phyloP scores from a whole-genome alignment of 495 filamentous ascomycete genomes.

The Hyaloscypha bicolor region DNA sequence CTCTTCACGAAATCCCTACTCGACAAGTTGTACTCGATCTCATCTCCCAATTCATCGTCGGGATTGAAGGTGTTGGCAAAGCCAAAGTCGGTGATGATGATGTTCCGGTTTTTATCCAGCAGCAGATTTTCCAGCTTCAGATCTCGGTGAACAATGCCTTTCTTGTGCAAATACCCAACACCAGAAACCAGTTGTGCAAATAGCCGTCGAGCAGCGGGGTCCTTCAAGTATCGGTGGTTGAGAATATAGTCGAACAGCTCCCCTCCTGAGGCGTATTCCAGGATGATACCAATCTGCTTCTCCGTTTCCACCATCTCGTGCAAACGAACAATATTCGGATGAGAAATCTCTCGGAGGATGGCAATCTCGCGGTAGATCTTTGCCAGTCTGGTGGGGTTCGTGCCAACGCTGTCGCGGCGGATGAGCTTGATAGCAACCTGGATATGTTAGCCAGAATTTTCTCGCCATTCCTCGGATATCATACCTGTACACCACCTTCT shows the following conservation, averaged over 20 bases:
- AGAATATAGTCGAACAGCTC: constrained; percentile 99
- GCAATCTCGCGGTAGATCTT: constrained; percentile 98
- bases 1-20: constrained; percentile 85
- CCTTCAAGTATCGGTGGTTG: constrained; percentile 94
- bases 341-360: constrained; percentile 82
- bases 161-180: constrained; percentile 98
- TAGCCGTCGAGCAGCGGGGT: constrained; percentile 82
- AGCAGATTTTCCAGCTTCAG: constrained; percentile 96
- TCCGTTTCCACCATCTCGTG: constrained; percentile 99
- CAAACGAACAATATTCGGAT: constrained; percentile 95
- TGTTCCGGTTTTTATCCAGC: constrained; percentile 94
- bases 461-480: constrained; percentile 20
- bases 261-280: constrained; percentile 97
- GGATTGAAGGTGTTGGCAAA: constrained; percentile 98
- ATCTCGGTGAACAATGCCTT: constrained; percentile 97
- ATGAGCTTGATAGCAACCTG: constrained; percentile 99
- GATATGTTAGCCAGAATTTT: constrained; percentile 18
- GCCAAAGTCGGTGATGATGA: constrained; percentile 99
- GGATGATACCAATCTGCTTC: constrained; percentile 93
- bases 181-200: constrained; percentile 97
- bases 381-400: constrained; percentile 82
- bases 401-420: constrained; percentile 81
- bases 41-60: constrained; percentile 81
- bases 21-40: constrained; percentile 83
- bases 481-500: constrained; percentile 80